Conservation (phyloP, 148 eudicot species). For the Arctostaphylos glauca region DNA sequence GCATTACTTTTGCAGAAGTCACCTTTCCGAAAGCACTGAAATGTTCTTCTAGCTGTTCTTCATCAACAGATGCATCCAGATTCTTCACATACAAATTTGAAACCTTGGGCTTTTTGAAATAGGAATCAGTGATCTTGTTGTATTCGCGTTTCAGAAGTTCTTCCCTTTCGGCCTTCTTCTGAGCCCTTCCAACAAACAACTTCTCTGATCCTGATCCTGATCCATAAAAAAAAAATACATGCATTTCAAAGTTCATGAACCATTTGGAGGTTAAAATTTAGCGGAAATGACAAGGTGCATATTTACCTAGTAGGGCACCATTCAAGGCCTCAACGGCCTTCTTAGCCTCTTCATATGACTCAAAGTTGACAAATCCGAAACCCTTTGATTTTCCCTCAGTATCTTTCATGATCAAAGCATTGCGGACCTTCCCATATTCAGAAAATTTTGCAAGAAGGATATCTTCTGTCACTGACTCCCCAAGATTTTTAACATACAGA, state of each 20-base stretch:
- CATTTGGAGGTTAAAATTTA: neutral
- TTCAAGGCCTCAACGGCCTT: conserved; percentile 41
- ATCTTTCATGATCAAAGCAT: conserved; percentile 39
- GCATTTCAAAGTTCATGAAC: neutral
- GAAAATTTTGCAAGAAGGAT: conserved; percentile 40
- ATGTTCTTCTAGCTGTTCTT: conserved; percentile 20
- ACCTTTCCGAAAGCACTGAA: conserved; percentile 37
- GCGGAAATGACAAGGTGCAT: neutral
- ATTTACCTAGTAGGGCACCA: conserved; percentile 43
- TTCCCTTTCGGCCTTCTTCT: conserved; percentile 37
- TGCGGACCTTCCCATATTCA: conserved; percentile 35
- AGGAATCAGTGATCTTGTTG: neutral
- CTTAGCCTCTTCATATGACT: conserved; percentile 37
- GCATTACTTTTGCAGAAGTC: conserved; percentile 39
- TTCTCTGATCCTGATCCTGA: conserved; percentile 36
- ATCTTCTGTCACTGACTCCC: conserved; percentile 30
- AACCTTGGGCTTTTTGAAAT: conserved; percentile 19
- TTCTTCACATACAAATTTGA: conserved; percentile 40
- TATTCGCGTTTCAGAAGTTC: conserved; percentile 16
- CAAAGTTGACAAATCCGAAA: conserved; percentile 43
- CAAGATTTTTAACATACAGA: conserved; percentile 44
- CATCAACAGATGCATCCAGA: conserved; percentile 34
- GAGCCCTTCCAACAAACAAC: conserved; percentile 44
- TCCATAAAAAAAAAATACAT: neutral
- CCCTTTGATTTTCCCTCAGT: conserved; percentile 43